These are phyloP conservation scores for Trametes cingulata DNA, from an alignment of 768 basidiomycete species.

Conservation along the genomic window DNA sequence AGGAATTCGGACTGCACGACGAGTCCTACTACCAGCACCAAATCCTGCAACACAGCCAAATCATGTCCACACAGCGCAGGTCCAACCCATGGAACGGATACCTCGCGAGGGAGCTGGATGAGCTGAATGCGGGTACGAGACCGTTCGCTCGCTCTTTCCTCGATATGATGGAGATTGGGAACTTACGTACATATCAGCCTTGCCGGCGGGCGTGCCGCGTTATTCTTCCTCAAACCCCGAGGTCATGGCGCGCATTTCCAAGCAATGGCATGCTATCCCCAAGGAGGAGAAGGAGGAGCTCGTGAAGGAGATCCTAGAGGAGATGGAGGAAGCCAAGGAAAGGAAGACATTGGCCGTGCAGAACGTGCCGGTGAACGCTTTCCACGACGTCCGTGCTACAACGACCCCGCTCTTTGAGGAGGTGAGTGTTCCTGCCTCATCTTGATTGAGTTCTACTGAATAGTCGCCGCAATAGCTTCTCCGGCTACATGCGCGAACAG, in stretches of 20 bases:
- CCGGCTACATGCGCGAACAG: too few relatives aligned
- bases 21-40: not conserved
- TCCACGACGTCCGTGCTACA: conserved; percentile 5
- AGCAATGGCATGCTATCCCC: not conserved
- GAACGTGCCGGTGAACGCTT: conserved; percentile 1
- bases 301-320: not conserved
- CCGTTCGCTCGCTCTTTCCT: too few relatives aligned
- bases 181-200: not conserved
- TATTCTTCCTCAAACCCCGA: not conserved
- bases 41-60: not conserved
- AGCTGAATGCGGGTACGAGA: conserved; percentile 2
- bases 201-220: not conserved
- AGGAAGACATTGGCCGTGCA: not conserved
- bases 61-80: not conserved
- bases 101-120: not conserved
- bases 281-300: not conserved
- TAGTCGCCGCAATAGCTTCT: too few relatives aligned
- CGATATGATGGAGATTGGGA: not conserved
- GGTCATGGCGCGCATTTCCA: not conserved
- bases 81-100: conserved; percentile 10
- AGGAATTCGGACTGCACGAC: not conserved
- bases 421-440: too few relatives aligned
- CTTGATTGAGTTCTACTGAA: too few relatives aligned
- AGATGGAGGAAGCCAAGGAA: not conserved
- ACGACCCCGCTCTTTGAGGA: not conserved